Percentiles rank a stretch among this genome's conserved stretches.
These are phyloP conservation scores for Serendipita indica DNA, from an alignment of 768 basidiomycete species.

Conservation along the genomic window DNA sequence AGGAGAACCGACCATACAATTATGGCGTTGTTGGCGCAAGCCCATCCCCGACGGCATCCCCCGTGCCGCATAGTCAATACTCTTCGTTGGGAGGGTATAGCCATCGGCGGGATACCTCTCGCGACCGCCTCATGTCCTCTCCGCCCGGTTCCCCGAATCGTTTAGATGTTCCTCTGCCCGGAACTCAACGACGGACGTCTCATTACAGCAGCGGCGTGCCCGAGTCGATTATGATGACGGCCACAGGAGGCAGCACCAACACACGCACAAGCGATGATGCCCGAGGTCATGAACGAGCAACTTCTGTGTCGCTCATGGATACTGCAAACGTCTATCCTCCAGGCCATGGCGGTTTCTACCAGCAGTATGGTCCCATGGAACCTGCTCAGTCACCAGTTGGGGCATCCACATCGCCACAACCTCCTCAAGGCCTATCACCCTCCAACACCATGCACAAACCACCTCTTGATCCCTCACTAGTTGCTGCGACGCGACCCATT, in stretches of 20 bases:
- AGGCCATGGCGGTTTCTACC: background rate
- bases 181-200: background rate
- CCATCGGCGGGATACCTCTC: background rate
- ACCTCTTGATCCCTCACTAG: background rate
- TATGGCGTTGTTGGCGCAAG: background rate
- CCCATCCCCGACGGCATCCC: background rate
- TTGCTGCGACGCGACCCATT: background rate
- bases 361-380: conserved; percentile 1
- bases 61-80: background rate
- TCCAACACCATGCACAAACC: background rate
- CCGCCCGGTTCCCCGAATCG: background rate
- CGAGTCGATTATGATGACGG: conserved; percentile 3
- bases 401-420: background rate
- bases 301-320: background rate
- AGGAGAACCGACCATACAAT: background rate
- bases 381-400: background rate
- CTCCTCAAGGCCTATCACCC: background rate
- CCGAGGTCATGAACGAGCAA: background rate
- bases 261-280: background rate
- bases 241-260: background rate
- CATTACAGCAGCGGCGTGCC: background rate
- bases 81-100: background rate
- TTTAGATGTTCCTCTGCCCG: background rate
- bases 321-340: background rate
- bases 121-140: conserved; percentile 4